These are phyloP conservation scores for Lignosus rhinocerotis DNA, from an alignment of 1,284 basidiomycete genomes.

Conservation along the genomic window DNA sequence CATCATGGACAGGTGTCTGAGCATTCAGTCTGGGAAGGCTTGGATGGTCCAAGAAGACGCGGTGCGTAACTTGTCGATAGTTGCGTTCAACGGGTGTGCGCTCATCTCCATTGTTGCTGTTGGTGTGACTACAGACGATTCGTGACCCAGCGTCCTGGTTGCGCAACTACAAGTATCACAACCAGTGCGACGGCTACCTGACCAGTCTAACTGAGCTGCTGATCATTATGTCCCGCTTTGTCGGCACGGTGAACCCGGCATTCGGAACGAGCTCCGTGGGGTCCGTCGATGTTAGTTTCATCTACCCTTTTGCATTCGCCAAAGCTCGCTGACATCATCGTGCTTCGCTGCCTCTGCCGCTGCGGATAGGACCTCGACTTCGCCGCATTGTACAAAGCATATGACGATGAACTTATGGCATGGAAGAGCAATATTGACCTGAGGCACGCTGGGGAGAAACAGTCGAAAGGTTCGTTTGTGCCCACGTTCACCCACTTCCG, in stretches of 20 bases:
- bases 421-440: conserved; percentile 24
- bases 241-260: conserved; percentile 22
- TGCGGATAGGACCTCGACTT: conserved; percentile 26
- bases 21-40: conserved; percentile 48
- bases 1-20: conserved; percentile 43
- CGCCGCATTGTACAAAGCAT: conserved; percentile 26
- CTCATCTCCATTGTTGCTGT: not conserved
- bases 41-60: conserved; percentile 47
- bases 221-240: conserved; percentile 35
- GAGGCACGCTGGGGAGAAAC: conserved; percentile 25
- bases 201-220: conserved; percentile 34
- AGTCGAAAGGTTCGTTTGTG: conserved; percentile 12
- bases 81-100: not conserved
- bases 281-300: conserved; percentile 18
- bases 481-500: not conserved
- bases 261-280: conserved; percentile 22
- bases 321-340: conserved; percentile 10
- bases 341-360: not conserved
- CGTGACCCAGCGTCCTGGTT: conserved; percentile 27
- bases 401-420: conserved; percentile 28
- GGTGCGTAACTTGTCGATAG: conserved; percentile 17
- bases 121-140: conserved; percentile 24
- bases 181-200: conserved; percentile 31
- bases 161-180: conserved; percentile 30
- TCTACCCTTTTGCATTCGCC: conserved; percentile 7